Evolutionary conservation across 495 filamentous ascomycete genomes (phyloP), one percentile per base, ranked within the genome.

Genomic region (Aspergillus coremiiformis): DNA sequence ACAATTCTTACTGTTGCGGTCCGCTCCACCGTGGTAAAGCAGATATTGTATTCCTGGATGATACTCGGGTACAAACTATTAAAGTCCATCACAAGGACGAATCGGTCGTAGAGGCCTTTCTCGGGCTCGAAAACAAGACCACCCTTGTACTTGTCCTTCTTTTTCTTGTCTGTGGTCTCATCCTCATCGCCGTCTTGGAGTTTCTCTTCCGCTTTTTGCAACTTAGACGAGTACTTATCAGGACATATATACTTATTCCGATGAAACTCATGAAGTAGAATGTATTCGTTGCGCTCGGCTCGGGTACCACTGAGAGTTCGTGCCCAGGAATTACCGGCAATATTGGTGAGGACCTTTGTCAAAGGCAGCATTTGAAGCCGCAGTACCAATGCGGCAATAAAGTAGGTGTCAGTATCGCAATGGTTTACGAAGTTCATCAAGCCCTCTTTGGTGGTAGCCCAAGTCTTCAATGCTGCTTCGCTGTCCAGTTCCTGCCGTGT

Each of bases 21-120:
- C 49, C 87, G 76, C 55, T 97, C 89, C 4, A 97, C 90, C 0
- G 93, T 98, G 4, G 93, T 98, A 69, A 98, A 98, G 73, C 93
- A 98, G 61, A 98, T 98, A 66, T 98, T 98, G 73, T 81, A 97
- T 75, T 98, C 94, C 66, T 97, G 94, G 57, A 98, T 98, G 59
- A 98, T 96, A 67, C 90, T 96, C 12, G 93, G 93, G 61, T 98
- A 98, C 59, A 98, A 75, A 67, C 90, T 95, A 79, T 98, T 98
- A 75, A 97, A 98, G 73, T 98, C 93, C 93, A 98, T 98, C 65
- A 98, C 93, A 19, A 98, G 79, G 24, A 98, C 84, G 61, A 92
- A 95, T 67, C 88, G 91, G 75, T 98, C 94, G 62, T 97, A 97
- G 21, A 98, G 78, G 8, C 94, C 93, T 65, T 88, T 96, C 67